A percentile compares a stretch with the other conserved stretches of the same genome.
phyloP scores from a whole-genome alignment of 164 flowering plant species.

The Paratinospora sagittata region DNA sequence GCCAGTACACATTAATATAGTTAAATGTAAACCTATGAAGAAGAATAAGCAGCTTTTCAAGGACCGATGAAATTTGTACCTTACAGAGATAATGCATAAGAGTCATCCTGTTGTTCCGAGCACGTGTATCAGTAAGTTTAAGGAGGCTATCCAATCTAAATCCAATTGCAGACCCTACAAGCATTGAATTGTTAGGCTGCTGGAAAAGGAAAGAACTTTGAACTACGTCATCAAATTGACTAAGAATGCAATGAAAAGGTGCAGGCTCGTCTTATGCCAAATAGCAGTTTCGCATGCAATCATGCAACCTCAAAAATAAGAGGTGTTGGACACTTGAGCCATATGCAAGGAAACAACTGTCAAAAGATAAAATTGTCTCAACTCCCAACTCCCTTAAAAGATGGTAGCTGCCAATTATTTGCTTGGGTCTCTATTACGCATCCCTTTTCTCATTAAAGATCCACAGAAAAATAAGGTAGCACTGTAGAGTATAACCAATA shows the following conservation, averaged over 20 bases:
- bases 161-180: too few relatives aligned
- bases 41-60: slow-evolving; percentile 1
- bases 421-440: neutral
- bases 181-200: neutral
- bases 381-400: neutral
- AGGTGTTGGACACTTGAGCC: neutral
- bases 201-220: neutral
- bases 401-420: neutral
- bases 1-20: neutral
- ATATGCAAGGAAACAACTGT: neutral
- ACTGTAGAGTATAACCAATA: too few relatives aligned
- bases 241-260: neutral
- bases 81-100: slow-evolving; percentile 99
- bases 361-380: neutral
- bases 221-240: neutral
- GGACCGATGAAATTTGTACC: slow-evolving; percentile 33
- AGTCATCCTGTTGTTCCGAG: slow-evolving; percentile 95
- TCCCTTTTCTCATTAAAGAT: too few relatives aligned
- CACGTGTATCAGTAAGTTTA: too few relatives aligned
- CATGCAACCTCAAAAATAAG: neutral
- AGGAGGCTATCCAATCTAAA: too few relatives aligned
- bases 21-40: neutral
- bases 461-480: too few relatives aligned
- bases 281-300: neutral
- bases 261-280: neutral